Percentiles rank a stretch among this genome's conserved stretches.
Conservation (phyloP, 441 rosid species). For the Flueggea neowawraea region DNA sequence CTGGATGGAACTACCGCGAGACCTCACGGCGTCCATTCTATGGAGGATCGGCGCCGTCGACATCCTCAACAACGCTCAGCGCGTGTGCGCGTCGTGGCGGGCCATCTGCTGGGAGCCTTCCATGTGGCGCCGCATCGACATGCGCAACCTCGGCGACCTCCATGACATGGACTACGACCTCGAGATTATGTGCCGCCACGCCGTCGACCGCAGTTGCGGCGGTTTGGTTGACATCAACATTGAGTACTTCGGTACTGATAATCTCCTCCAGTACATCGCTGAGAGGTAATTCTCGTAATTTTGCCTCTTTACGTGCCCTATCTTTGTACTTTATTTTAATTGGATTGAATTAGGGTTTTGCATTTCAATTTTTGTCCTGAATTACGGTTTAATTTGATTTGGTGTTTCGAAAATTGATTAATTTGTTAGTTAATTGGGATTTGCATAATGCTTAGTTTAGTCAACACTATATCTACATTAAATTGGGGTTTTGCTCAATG, state of each 20-base stretch:
- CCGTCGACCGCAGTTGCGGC: conserved; percentile 54
- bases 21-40: conserved; percentile 37
- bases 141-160: conserved; percentile 13
- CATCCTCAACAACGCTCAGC: conserved; percentile 31
- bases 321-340: too few relatives aligned
- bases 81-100: conserved; percentile 57
- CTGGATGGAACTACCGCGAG: conserved; percentile 59
- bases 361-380: too few relatives aligned
- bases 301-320: neutral
- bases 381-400: too few relatives aligned
- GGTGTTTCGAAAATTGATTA: too few relatives aligned
- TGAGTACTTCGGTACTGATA: conserved; percentile 31
- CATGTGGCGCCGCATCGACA: conserved; percentile 55
- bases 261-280: conserved; percentile 41
- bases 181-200: conserved; percentile 33
- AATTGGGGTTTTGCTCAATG: too few relatives aligned
- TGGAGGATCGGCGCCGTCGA: conserved; percentile 26
- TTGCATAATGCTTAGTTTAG: too few relatives aligned
- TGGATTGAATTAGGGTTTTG: neutral
- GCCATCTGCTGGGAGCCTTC: conserved; percentile 47
- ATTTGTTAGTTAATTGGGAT: too few relatives aligned
- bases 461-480: too few relatives aligned
- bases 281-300: conserved; percentile 26
- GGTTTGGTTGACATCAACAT: conserved; percentile 30
- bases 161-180: conserved; percentile 4